Conservation (phyloP, 2,329 filamentous ascomycete species). For the Colletotrichum agaves region DNA sequence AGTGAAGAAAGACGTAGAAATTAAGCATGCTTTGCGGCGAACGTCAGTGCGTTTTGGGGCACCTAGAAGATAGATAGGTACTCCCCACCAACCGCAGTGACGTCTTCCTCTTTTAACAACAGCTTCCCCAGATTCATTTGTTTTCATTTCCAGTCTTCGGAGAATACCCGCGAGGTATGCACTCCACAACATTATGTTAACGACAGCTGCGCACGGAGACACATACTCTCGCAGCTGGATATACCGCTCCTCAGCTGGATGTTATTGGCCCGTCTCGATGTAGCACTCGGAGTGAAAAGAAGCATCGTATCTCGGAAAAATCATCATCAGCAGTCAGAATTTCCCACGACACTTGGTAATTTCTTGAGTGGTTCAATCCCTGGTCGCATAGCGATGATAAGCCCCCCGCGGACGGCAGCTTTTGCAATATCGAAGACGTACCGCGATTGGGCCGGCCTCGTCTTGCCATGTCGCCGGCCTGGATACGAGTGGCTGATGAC, state of each 20-base stretch:
- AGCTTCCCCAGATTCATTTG: background rate
- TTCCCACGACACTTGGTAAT: no score
- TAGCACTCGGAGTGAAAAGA: constrained; percentile 19
- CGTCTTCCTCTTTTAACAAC: background rate
- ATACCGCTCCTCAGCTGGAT: background rate
- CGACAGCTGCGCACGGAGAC: background rate
- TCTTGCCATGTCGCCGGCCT: background rate
- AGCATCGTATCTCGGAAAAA: constrained; percentile 28
- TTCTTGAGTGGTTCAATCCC: background rate
- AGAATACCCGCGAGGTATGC: background rate
- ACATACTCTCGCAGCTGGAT: background rate
- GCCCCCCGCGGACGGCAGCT: background rate
- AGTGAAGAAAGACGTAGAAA: constrained; percentile 2
- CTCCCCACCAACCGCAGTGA: background rate
- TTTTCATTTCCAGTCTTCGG: background rate
- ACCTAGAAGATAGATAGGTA: background rate
- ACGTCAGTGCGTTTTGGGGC: constrained; percentile 1
- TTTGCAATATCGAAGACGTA: background rate
- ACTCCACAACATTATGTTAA: background rate
- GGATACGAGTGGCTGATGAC: background rate
- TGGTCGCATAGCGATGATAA: background rate
- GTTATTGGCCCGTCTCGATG: background rate
- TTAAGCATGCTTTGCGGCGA: constrained; percentile 7
- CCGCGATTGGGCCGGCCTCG: constrained; percentile 18
- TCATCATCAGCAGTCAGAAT: no score